Evolutionary conservation across 345 rosid species (phyloP), one percentile per base, ranked within the genome.

Genomic region (Isatis tinctoria): DNA sequence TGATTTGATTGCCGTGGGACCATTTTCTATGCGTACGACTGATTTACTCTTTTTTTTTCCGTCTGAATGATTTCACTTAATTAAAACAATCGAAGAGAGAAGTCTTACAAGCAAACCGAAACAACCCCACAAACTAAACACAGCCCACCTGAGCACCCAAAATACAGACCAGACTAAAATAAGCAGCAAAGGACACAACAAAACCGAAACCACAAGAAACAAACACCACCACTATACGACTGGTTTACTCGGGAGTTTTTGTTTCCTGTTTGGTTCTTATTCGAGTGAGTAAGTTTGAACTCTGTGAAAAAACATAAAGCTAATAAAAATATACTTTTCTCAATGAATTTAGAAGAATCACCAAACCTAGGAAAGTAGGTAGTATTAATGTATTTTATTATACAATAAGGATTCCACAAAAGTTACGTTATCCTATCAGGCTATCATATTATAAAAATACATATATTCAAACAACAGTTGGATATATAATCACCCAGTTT

Each of bases 341-440:
- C 5, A 2, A 5, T n/a, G 26, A 44, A 13, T 8, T 35, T 18
- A 8, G 9, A 72, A 62, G 43, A 62, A 54, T 53, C 18, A 73
- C 24, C 24, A 43, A 73, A 41, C 77, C 47, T 73, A 54, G 70
- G 65, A 53, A 56, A 64, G 70, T 64, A 73, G 65, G 47, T 64
- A n/a, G 53, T 30, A n/a, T n/a, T n/a, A 28, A 28, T 62, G 11
- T 7, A 24, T 51, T 72, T 22, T 16, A 17, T 30, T 18, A n/a
- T 72, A 40, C 49, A 49, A 4, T 40, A 62, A 40, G 43, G 52
- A 56, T 47, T 64, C 27, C 67, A 33, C 13, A 63, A 36, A 63
- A 63, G 56, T 73, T 49, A 60, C n/a, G n/a, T n/a, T n/a, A n/a
- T n/a, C n/a, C n/a, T n/a, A n/a, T n/a, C n/a, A n/a, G n/a, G n/a